These are phyloP conservation scores for Akebia trifoliata DNA, from an alignment of 164 flowering plant genomes.

Conservation along the genomic window DNA sequence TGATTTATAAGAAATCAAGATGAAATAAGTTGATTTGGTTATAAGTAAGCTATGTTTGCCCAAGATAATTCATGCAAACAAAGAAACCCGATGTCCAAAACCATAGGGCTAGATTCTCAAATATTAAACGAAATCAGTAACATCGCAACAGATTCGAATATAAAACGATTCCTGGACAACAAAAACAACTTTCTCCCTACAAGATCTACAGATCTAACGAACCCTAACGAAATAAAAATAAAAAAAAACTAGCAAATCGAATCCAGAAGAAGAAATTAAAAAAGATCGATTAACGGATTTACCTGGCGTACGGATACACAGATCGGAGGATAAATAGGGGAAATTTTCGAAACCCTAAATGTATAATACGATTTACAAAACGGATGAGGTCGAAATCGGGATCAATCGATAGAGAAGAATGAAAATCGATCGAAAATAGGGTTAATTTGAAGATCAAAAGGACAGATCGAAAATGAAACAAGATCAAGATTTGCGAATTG, in stretches of 20 bases:
- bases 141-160: conserved; percentile 7
- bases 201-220: conserved; percentile 11
- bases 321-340: conserved; percentile 11
- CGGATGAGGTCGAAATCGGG: background rate
- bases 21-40: background rate
- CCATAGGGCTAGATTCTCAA: conserved; percentile 32
- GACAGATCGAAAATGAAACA: background rate
- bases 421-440: background rate
- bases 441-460: conserved; percentile 7
- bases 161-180: background rate
- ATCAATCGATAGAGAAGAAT: conserved; percentile 17
- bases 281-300: background rate
- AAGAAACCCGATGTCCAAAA: conserved; percentile 16
- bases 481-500: background rate
- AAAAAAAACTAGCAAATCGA: background rate
- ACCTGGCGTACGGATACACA: background rate
- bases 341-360: conserved; percentile 36
- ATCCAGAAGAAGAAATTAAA: background rate
- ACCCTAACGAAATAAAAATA: background rate
- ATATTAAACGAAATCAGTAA: conserved; percentile 9
- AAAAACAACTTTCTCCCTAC: conserved; percentile 1
- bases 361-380: conserved; percentile 19
- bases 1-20: background rate
- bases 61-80: conserved; percentile 12
- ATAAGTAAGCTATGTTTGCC: background rate